Evolutionary conservation across 495 filamentous ascomycete genomes (phyloP), one percentile per base, ranked within the genome.

Genomic region (Bacidia rubella): DNA sequence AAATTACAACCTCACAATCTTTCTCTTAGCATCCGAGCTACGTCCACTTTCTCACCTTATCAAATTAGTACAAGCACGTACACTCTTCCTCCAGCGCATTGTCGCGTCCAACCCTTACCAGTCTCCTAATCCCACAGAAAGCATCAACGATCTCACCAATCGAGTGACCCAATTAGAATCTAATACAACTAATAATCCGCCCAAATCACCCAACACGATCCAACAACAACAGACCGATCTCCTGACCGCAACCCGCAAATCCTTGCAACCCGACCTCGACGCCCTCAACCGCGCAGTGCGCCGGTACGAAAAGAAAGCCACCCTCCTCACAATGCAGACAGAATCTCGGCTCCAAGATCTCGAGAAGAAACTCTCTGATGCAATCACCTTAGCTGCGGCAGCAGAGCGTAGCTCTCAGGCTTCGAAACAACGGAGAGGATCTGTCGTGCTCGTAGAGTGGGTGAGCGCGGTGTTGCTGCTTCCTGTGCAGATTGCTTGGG

Each of bases 1-100:
- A 2, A 83, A 92, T 62, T 92, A 87, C 66, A 94, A 95, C 65
- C 74, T 98, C 47, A 88, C 84, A n/a, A 86, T 97, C 55, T 97
- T 96, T 66, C 70, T 95, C 11, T 74, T 95, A 7, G 89, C 86
- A 11, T 82, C 92, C 9, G 90, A 97, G 63, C 65, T 96, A 19
- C 78, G 82, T 1, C 92, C 93, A 2, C 60, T 85, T 48, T 76
- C 84, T 2, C 90, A 96, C 59, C 68, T 90, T 25, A 77, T 95
- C 52, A 85, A 80, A 61, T 75, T 96, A 51, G 73, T 93, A 20
- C 81, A 87, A 60, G 73, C 76, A 12, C 79, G 86, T 19, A 94
- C 87, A 1, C 64, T 92, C n/a, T 79, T 90, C 59, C 75, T 98
- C 2, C 92, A 97, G 61, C 77, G 79, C 26, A 66, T 85, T 15